Percentiles rank a stretch among this genome's conserved stretches.
phyloP scores from a whole-genome alignment of 495 filamentous ascomycete species.

The Podospora appendiculata region DNA sequence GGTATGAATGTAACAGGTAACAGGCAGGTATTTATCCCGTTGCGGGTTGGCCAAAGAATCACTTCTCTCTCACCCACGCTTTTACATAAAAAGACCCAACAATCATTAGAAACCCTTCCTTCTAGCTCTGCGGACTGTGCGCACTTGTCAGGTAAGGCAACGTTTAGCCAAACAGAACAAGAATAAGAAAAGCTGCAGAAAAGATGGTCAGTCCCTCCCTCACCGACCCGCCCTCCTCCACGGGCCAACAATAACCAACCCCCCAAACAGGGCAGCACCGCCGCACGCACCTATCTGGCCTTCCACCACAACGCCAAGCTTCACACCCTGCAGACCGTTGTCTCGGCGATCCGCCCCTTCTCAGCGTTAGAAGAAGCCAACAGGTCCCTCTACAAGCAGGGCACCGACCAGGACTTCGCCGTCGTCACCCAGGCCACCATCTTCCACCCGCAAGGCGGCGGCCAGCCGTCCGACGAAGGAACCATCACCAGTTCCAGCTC shows the following conservation, averaged over 20 bases:
- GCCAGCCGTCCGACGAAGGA: constrained; percentile 56
- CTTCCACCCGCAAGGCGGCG: constrained; percentile 60
- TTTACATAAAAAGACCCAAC: too few relatives aligned
- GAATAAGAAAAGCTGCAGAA: neutral
- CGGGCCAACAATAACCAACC: neutral
- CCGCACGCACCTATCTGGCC: constrained; percentile 38
- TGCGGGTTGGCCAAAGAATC: too few relatives aligned
- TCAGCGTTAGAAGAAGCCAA: constrained; percentile 36
- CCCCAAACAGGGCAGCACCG: constrained; percentile 7
- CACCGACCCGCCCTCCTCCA: too few relatives aligned
- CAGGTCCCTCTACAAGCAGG: constrained; percentile 42
- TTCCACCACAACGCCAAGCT: constrained; percentile 50
- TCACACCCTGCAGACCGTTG: constrained; percentile 31
- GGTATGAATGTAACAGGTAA: too few relatives aligned
- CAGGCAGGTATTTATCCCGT: too few relatives aligned
- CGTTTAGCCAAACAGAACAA: too few relatives aligned
- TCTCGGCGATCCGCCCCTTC: constrained; percentile 39
- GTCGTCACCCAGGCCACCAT: constrained; percentile 38
- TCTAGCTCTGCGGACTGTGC: too few relatives aligned
- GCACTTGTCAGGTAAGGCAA: too few relatives aligned
- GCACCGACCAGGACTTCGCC: constrained; percentile 14
- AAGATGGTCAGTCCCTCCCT: neutral
- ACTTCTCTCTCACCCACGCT: too few relatives aligned
- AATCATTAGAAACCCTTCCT: too few relatives aligned
- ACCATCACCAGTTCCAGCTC: constrained; percentile 27